phyloP scores from a whole-genome alignment of 306 rosid genomes.

The Oemleria cerasiformis region DNA sequence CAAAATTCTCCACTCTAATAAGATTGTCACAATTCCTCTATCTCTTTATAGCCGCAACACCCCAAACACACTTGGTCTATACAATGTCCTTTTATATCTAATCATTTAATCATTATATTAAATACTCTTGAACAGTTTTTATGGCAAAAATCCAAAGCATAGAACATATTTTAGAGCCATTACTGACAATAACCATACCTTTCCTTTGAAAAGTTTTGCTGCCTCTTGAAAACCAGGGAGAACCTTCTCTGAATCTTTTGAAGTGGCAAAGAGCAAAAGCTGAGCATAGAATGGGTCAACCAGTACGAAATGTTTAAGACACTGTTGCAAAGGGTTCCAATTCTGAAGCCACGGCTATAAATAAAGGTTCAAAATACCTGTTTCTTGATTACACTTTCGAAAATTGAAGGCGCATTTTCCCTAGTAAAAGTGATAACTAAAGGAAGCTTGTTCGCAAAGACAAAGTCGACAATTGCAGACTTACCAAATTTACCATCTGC shows the following conservation, averaged over 20 bases:
- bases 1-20: no score
- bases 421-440: conserved; percentile 75
- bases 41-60: no score
- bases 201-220: conserved; percentile 83
- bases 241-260: conserved; percentile 67
- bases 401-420: conserved; percentile 79
- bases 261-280: conserved; percentile 71
- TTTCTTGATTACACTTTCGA: conserved; percentile 89
- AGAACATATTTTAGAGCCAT: conserved; percentile 1
- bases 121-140: background rate
- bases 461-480: conserved; percentile 71
- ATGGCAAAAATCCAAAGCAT: background rate
- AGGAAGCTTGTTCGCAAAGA: conserved; percentile 81
- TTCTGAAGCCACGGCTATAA: background rate
- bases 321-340: background rate
- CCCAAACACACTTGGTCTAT: background rate
- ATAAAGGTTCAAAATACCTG: conserved; percentile 55
- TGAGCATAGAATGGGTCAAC: conserved; percentile 33
- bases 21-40: background rate
- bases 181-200: conserved; percentile 46
- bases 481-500: conserved; percentile 74
- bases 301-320: background rate
- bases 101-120: background rate
- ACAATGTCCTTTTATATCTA: background rate
- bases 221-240: conserved; percentile 72